phyloP scores from a whole-genome alignment of 768 basidiomycete species.

The Russula emetica region DNA sequence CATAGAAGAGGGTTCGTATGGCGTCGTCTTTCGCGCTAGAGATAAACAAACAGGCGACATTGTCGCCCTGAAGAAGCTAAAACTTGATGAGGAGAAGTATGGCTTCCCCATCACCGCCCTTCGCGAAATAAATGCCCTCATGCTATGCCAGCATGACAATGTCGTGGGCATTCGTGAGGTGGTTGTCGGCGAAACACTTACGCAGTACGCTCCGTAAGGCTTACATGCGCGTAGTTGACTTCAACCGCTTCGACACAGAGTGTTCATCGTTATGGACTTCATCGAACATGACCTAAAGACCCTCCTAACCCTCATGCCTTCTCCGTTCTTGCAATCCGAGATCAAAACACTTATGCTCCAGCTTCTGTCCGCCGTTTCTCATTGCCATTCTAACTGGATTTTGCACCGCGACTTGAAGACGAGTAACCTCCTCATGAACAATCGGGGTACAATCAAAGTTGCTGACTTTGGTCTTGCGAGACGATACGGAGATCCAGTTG shows the following conservation, averaged over 20 bases:
- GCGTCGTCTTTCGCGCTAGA: conserved; percentile 92
- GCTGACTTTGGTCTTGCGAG: conserved; percentile 97
- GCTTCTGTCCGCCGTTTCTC: conserved; percentile 85
- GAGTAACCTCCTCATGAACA: conserved; percentile 97
- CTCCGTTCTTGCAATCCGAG: conserved; percentile 95
- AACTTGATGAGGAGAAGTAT: conserved; percentile 97
- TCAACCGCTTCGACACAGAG: conserved; percentile 47
- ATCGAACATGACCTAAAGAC: conserved; percentile 99
- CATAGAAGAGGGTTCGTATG: conserved; percentile 98
- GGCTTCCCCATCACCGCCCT: conserved; percentile 97
- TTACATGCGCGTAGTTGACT: background rate
- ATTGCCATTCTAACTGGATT: conserved; percentile 97
- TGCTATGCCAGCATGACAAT: conserved; percentile 91
- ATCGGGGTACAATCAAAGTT: conserved; percentile 96
- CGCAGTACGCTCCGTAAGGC: conserved; percentile 67
- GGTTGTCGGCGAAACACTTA: conserved; percentile 96
- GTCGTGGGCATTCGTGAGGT: conserved; percentile 97
- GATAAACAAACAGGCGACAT: conserved; percentile 95
- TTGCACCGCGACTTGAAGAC: conserved; percentile 97
- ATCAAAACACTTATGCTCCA: conserved; percentile 97
- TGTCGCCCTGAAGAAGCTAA: conserved; percentile 95
- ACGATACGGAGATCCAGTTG: conserved; percentile 93
- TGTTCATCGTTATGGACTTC: conserved; percentile 99
- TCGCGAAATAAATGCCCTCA: conserved; percentile 93
- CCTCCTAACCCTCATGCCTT: conserved; percentile 89